Evolutionary conservation across 768 basidiomycete genomes (phyloP).

Genomic region (Rhizopogon vesiculosus): DNA sequence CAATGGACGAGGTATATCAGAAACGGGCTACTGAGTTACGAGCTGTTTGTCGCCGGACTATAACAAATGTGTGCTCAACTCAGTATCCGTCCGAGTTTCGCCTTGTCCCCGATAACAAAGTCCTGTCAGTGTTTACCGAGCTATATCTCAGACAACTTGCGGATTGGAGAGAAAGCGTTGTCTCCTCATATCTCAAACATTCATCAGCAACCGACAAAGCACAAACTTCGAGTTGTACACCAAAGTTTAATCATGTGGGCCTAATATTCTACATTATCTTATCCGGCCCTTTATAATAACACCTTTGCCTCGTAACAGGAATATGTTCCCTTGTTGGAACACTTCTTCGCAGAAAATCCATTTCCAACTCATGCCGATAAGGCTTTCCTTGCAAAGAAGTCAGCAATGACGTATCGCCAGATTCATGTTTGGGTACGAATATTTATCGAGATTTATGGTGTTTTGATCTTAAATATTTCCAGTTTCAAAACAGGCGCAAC

Average conservation of each 20-base stretch:
- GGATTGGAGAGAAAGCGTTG: fast-evolving
- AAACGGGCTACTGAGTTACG: slow-evolving; percentile 4
- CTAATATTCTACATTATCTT: neutral
- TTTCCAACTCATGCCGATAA: slow-evolving; percentile 42
- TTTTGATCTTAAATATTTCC: neutral
- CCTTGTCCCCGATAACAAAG: neutral
- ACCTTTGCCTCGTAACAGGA: slow-evolving; percentile 26
- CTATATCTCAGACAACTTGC: neutral
- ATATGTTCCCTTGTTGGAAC: slow-evolving; percentile 40
- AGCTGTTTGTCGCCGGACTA: neutral
- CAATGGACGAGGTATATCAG: slow-evolving; percentile 2
- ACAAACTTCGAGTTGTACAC: fast-evolving
- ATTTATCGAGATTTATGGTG: neutral
- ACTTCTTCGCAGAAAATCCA: slow-evolving; percentile 43
- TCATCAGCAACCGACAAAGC: neutral
- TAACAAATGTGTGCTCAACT: neutral
- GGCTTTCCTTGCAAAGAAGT: slow-evolving; percentile 34
- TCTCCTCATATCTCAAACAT: neutral
- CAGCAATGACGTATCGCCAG: slow-evolving; percentile 39
- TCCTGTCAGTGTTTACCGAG: neutral
- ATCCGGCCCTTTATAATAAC: neutral
- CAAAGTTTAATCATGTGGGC: neutral
- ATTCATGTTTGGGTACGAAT: slow-evolving; percentile 51
- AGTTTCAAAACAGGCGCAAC: slow-evolving; percentile 53
- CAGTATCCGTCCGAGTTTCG: neutral